These are phyloP conservation scores for Oropetium thomaeum DNA, from an alignment of 176 grass and related monocot species.

Conservation along the genomic window DNA sequence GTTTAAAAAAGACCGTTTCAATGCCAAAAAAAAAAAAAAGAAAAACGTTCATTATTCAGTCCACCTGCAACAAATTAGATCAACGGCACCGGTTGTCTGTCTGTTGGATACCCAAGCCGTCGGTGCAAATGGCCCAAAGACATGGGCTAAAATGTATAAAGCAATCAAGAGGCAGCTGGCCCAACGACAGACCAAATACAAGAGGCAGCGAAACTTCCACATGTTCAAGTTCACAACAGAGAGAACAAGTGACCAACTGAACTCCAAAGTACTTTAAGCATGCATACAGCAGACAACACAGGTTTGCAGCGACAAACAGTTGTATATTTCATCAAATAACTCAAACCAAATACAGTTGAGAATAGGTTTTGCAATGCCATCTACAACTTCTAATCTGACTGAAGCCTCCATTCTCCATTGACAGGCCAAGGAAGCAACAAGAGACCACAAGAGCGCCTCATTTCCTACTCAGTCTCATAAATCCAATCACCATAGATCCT, in stretches of 20 bases:
- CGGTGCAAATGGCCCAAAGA: neutral
- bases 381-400: conserved; percentile 19
- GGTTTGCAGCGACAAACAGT: conserved; percentile 1
- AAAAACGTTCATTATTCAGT: no score
- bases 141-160: neutral
- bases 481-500: conserved; percentile 96
- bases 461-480: conserved; percentile 71
- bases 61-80: neutral
- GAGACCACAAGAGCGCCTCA: neutral
- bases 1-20: no score
- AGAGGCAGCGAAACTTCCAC: neutral
- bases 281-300: conserved; percentile 24
- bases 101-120: neutral
- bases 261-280: neutral
- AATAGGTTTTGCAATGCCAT: conserved; percentile 31
- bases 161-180: neutral
- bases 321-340: neutral
- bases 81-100: no score
- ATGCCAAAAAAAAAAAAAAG: no score
- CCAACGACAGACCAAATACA: neutral
- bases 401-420: neutral
- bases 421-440: neutral
- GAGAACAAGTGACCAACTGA: neutral
- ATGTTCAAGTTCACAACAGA: neutral
- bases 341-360: neutral